Percentiles rank a stretch among this genome's conserved stretches.
phyloP scores from a whole-genome alignment of 768 basidiomycete species.

The Auriculariales sp. region DNA sequence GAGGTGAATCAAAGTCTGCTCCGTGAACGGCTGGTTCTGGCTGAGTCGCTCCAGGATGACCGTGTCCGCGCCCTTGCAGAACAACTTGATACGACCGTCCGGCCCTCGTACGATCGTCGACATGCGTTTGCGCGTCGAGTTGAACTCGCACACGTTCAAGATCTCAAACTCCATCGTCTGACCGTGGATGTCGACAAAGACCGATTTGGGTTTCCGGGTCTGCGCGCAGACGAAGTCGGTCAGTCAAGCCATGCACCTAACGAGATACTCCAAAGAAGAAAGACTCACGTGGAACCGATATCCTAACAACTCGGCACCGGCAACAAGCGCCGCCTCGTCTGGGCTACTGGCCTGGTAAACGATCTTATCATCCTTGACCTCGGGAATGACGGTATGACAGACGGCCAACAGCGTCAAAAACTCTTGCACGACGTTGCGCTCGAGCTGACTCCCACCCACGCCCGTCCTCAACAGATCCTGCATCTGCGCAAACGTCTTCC shows the following conservation, averaged over 20 bases:
- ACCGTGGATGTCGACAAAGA: conserved; percentile 74
- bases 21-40: conserved; percentile 62
- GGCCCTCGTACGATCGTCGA: conserved; percentile 82
- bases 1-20: conserved; percentile 76
- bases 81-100: conserved; percentile 85
- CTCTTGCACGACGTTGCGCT: conserved; percentile 39
- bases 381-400: conserved; percentile 97
- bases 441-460: conserved; percentile 12
- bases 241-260: neutral
- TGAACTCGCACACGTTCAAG: conserved; percentile 97
- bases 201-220: conserved; percentile 93
- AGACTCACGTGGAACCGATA: conserved; percentile 82
- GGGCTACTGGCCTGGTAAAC: conserved; percentile 94
- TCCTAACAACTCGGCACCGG: conserved; percentile 82
- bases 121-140: conserved; percentile 95
- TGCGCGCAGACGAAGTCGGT: conserved; percentile 23
- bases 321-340: conserved; percentile 91
- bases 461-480: conserved; percentile 26
- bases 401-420: conserved; percentile 79
- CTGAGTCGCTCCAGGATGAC: conserved; percentile 91
- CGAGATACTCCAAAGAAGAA: neutral
- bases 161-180: conserved; percentile 69
- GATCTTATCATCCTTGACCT: conserved; percentile 68
- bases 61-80: conserved; percentile 95
- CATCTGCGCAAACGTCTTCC: conserved; percentile 74